Conservation (phyloP, 805 yeast species). For the Candida incommunis region DNA sequence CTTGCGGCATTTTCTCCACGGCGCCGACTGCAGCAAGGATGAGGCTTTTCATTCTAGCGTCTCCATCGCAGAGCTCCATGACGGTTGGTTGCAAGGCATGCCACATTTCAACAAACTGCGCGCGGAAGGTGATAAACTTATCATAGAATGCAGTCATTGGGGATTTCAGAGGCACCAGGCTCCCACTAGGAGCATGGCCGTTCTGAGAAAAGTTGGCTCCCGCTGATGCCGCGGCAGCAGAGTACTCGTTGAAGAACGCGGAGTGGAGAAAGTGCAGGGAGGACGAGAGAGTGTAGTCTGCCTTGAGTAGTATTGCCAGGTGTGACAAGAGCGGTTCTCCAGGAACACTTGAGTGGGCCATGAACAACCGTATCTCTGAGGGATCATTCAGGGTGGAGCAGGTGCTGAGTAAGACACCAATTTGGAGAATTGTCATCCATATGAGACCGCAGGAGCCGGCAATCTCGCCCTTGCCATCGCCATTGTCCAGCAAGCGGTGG, state of each 20-base stretch:
- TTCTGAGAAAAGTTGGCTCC: slow-evolving; percentile 14
- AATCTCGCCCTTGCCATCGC: slow-evolving; percentile 30
- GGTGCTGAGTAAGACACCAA: slow-evolving; percentile 49
- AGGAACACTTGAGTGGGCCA: slow-evolving; percentile 58
- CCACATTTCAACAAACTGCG: not conserved
- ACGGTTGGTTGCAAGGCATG: slow-evolving; percentile 2
- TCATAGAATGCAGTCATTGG: slow-evolving; percentile 2
- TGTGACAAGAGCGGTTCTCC: slow-evolving; percentile 58
- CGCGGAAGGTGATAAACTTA: slow-evolving; percentile 2
- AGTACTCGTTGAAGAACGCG: slow-evolving; percentile 52
- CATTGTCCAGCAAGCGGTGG: slow-evolving; percentile 55
- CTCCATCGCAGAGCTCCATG: slow-evolving; percentile 22
- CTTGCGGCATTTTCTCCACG: slow-evolving; percentile 36
- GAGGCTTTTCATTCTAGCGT: slow-evolving; percentile 30
- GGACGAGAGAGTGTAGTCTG: slow-evolving; percentile 62
- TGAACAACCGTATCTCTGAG: slow-evolving; percentile 41
- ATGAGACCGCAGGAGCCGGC: slow-evolving; percentile 57
- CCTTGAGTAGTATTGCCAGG: slow-evolving; percentile 47
- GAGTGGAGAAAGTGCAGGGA: slow-evolving; percentile 61
- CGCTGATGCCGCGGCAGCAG: slow-evolving; percentile 36
- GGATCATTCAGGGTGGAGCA: slow-evolving; percentile 26
- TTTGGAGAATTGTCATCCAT: slow-evolving; percentile 60
- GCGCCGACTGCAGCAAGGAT: slow-evolving; percentile 44
- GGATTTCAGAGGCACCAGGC: not conserved
- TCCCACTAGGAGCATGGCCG: slow-evolving; percentile 1